These are phyloP conservation scores for Trametes cubensis DNA, from an alignment of 768 basidiomycete genomes.

Conservation along the genomic window DNA sequence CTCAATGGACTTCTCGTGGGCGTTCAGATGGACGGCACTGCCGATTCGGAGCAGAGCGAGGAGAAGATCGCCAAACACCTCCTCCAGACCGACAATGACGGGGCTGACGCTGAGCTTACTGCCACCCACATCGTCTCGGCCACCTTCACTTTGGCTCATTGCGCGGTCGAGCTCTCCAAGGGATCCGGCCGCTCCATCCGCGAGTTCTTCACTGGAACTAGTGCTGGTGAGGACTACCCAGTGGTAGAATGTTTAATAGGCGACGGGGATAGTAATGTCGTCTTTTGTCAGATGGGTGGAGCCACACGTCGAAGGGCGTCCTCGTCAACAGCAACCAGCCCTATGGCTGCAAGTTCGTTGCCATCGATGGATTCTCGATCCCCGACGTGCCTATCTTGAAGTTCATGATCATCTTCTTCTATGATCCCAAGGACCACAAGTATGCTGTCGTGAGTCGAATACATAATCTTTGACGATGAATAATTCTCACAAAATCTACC, in stretches of 20 bases:
- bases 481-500: background rate
- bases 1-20: background rate
- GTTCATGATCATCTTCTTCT: conserved; percentile 1
- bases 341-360: background rate
- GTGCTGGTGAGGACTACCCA: background rate
- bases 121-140: background rate
- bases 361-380: background rate
- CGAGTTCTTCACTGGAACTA: background rate
- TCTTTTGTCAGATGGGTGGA: background rate
- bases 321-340: background rate
- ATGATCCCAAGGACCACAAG: background rate
- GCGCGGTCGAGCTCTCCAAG: background rate
- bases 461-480: too few relatives aligned
- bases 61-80: background rate
- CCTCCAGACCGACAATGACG: background rate
- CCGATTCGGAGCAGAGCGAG: background rate
- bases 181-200: background rate
- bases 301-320: background rate
- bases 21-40: background rate
- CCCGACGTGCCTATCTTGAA: background rate
- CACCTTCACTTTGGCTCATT: background rate
- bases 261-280: too few relatives aligned
- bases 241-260: too few relatives aligned
- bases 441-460: conserved; percentile 1
- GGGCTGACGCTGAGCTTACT: background rate